A percentile compares a stretch with the other conserved stretches of the same genome.
Evolutionary conservation across 441 rosid species (phyloP).

Genomic region (Adansonia madagascariensis): DNA sequence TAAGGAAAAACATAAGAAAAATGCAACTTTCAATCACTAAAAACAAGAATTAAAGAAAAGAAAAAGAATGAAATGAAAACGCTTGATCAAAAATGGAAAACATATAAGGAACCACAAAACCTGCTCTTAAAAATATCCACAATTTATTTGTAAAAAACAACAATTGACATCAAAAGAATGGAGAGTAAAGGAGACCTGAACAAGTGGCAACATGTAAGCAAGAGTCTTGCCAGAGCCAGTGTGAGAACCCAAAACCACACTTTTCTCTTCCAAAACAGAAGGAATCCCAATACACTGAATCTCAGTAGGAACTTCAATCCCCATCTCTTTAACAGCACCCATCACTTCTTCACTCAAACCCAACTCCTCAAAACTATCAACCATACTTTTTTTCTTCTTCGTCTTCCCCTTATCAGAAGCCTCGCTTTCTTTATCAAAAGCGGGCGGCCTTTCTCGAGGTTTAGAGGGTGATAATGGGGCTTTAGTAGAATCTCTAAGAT

Average conservation of each 20-base stretch:
- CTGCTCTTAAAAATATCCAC: neutral
- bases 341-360: conserved; percentile 80
- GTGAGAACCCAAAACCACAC: conserved; percentile 90
- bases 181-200: conserved; percentile 58
- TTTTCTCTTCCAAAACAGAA: conserved; percentile 77
- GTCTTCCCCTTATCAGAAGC: conserved; percentile 38
- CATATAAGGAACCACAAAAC: neutral
- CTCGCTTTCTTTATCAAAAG: conserved; percentile 29
- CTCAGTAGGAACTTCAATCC: conserved; percentile 86
- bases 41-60: conserved; percentile 8
- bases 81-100: neutral
- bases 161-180: neutral
- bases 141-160: neutral
- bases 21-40: neutral
- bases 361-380: conserved; percentile 70
- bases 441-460: conserved; percentile 30
- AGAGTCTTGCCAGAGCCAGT: conserved; percentile 97
- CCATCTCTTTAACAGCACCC: conserved; percentile 76
- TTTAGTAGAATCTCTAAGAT: conserved; percentile 60
- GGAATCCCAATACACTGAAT: conserved; percentile 90
- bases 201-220: conserved; percentile 86
- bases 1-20: neutral
- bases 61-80: neutral
- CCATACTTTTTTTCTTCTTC: conserved; percentile 46
- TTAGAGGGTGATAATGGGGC: conserved; percentile 34